Evolutionary conservation across 108 stramenopile species (phyloP).

Genomic region (Pseudonitzschia multiseries): DNA sequence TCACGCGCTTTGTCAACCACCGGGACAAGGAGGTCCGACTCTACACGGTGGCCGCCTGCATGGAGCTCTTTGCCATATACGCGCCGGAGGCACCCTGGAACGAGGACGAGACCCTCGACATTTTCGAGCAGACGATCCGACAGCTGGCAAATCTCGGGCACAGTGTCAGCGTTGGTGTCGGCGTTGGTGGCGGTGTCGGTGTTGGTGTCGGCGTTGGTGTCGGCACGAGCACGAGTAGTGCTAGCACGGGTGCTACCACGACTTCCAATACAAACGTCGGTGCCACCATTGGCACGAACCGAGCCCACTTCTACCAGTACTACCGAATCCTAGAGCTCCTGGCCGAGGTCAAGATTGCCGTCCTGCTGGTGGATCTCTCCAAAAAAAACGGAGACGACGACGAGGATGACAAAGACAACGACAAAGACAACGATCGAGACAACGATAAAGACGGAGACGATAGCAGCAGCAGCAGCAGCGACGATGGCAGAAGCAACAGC

Average conservation of each 20-base stretch:
- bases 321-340: slow-evolving; percentile 62
- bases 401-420: neutral
- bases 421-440: slow-evolving; percentile 9
- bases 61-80: slow-evolving; percentile 79
- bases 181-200: neutral
- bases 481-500: no score
- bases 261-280: neutral
- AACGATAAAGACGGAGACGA: slow-evolving; percentile 8
- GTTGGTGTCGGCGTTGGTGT: neutral
- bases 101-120: slow-evolving; percentile 53
- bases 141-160: slow-evolving; percentile 75
- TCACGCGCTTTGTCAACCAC: slow-evolving; percentile 55
- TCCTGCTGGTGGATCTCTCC: slow-evolving; percentile 72
- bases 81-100: slow-evolving; percentile 84
- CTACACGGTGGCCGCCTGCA: slow-evolving; percentile 56
- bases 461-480: neutral
- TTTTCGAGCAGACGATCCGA: slow-evolving; percentile 72
- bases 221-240: no score
- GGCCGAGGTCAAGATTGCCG: slow-evolving; percentile 78
- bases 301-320: slow-evolving; percentile 53
- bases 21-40: slow-evolving; percentile 75
- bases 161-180: neutral
- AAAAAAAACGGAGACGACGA: slow-evolving; percentile 20
- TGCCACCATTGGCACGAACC: slow-evolving; percentile 1
- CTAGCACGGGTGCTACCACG: no score